Evolutionary conservation across 2,329 filamentous ascomycete genomes (phyloP), one percentile per base, ranked within the genome.

Genomic region (Leptodontidium sp.): DNA sequence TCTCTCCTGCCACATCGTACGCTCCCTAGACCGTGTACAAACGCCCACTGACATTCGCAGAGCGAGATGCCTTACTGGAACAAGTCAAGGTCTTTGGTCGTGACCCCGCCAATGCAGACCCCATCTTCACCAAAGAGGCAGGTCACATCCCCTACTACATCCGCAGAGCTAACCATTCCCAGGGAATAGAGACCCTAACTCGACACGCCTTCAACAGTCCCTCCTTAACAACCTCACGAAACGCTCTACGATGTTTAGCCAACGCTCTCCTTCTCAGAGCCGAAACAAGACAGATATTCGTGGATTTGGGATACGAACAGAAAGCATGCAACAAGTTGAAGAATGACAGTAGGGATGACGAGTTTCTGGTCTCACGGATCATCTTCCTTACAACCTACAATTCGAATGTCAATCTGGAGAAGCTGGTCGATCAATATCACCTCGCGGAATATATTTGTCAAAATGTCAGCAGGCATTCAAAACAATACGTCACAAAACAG

Each of bases 121-220:
- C 93, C 0, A 95, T 98, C 68, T 98, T 96, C 80, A 91, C 91
- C n/a, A 86, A 88, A 79, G 84, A 91, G 80, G 93, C 92, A 84
- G 72, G 83, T 70, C 38, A 45, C 40, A 50, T 43, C 69, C 64
- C 57, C 64, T 68, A 71, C 64, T 6, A 52, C 9, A 32, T 69
- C 15, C 50, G 12, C 70, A 47, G n/a, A 55, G 57, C 73, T 76
- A 68, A 75, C 58, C 32, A 69, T 17, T 24, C 21, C 32, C 55
- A 97, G 92, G 93, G 93, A 15, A 91, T 98, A 61, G 84, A 87
- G 68, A 91, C 88, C 57, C 84, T 98, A 53, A 85, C 88, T 38
- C 86, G 83, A 63, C 90, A 95, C 83, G 92, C 91, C 4, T 93
- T 97, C 75, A 86, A 92, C 61, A 88, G 86, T 70, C 82, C 85